Conservation (phyloP, 768 basidiomycete genomes). For the Mycena albidolilacea region DNA sequence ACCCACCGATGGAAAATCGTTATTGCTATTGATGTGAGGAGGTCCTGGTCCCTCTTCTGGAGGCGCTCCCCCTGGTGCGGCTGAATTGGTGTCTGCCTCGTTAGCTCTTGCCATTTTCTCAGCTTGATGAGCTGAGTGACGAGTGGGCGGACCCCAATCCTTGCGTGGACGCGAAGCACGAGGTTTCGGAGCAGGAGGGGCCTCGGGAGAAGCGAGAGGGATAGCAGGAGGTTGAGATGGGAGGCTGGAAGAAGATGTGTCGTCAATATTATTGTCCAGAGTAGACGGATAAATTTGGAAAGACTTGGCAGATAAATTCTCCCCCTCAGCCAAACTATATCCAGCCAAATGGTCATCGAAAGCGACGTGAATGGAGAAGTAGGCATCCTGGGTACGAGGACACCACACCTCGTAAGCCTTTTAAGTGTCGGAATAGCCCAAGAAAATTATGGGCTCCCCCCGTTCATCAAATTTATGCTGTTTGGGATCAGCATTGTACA, state of each 20-base stretch:
- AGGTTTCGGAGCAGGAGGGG: not conserved
- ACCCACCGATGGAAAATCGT: not conserved
- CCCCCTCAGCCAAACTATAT: not conserved
- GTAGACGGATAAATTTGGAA: slow-evolving; percentile 10
- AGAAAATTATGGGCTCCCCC: not conserved
- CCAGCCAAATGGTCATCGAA: not conserved
- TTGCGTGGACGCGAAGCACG: not conserved
- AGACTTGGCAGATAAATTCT: not conserved
- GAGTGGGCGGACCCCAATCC: not conserved
- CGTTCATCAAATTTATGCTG: not conserved
- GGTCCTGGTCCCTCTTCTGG: not conserved
- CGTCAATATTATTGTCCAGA: not conserved
- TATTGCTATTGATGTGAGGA: not conserved
- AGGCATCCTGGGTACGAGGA: not conserved
- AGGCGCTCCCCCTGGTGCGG: not conserved
- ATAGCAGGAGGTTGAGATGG: slow-evolving; percentile 6
- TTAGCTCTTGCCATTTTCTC: not conserved
- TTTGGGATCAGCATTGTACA: not conserved
- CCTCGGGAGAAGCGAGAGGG: not conserved
- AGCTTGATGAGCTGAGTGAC: not conserved
- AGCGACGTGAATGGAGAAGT: not conserved
- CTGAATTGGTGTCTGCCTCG: not conserved
- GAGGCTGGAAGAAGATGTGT: slow-evolving; percentile 8
- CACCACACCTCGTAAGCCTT: not conserved
- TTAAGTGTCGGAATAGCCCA: not conserved